Conservation (phyloP, 257 asterid species). For the Capsicum baccatum region DNA sequence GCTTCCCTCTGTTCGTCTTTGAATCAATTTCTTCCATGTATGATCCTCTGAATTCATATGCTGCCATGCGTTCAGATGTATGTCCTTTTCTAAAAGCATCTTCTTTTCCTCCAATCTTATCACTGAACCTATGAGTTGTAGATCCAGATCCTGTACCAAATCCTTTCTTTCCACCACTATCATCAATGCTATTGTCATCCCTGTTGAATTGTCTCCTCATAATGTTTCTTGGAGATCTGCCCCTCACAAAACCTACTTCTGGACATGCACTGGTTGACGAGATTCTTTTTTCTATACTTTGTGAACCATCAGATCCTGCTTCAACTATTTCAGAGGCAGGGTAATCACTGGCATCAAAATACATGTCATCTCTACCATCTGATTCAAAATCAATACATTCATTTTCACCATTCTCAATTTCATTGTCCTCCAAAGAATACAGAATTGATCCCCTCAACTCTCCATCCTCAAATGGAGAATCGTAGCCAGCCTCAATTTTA, state of each 20-base stretch:
- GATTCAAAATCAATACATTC: slow-evolving; percentile 80
- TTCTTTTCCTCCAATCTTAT: slow-evolving; percentile 41
- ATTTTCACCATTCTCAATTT: slow-evolving; percentile 49
- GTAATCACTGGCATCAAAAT: slow-evolving; percentile 57
- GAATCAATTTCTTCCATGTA: slow-evolving; percentile 47
- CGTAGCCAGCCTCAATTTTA: slow-evolving; percentile 58
- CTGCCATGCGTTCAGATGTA: slow-evolving; percentile 40
- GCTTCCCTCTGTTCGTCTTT: slow-evolving; percentile 49
- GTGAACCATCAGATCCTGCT: slow-evolving; percentile 66
- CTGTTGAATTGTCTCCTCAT: slow-evolving; percentile 40
- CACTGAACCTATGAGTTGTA: slow-evolving; percentile 50
- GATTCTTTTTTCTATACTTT: slow-evolving; percentile 45
- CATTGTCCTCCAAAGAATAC: slow-evolving; percentile 68
- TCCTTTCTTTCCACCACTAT: slow-evolving; percentile 44
- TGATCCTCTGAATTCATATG: slow-evolving; percentile 42
- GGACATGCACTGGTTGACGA: slow-evolving; percentile 32
- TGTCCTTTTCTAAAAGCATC: slow-evolving; percentile 43
- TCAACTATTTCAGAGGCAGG: slow-evolving; percentile 59
- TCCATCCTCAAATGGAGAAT: slow-evolving; percentile 93
- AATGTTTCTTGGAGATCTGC: slow-evolving; percentile 38
- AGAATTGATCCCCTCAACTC: slow-evolving; percentile 72
- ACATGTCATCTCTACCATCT: slow-evolving; percentile 71
- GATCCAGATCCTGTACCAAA: slow-evolving; percentile 65
- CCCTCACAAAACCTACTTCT: slow-evolving; percentile 39
- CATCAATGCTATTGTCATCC: slow-evolving; percentile 44